phyloP scores from a whole-genome alignment of 2,329 filamentous ascomycete genomes.

The Geosmithia putterillii region DNA sequence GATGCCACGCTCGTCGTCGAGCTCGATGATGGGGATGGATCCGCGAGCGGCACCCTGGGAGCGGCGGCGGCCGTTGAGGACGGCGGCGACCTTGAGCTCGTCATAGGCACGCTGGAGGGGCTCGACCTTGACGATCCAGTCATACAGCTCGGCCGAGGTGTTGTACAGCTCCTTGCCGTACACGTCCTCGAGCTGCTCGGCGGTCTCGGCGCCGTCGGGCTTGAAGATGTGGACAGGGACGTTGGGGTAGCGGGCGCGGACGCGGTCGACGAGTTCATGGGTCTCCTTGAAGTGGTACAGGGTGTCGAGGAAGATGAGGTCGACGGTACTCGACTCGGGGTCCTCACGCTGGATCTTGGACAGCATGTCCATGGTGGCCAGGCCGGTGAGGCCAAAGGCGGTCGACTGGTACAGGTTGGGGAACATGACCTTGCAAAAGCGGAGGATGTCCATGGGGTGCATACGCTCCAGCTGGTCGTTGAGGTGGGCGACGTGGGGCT shows the following conservation, averaged over 20 bases:
- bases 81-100: constrained; percentile 76
- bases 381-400: constrained; percentile 69
- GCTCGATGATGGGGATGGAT: constrained; percentile 79
- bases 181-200: constrained; percentile 65
- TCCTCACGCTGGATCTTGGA: constrained; percentile 58
- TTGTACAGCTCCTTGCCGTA: constrained; percentile 83
- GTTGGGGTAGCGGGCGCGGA: constrained; percentile 64
- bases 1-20: constrained; percentile 76
- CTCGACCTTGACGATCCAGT: constrained; percentile 96
- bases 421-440: constrained; percentile 83
- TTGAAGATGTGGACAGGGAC: constrained; percentile 82
- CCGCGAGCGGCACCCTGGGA: constrained; percentile 91
- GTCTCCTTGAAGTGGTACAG: constrained; percentile 76
- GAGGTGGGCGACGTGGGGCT: constrained; percentile 77
- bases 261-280: constrained; percentile 58
- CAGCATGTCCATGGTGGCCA: constrained; percentile 77
- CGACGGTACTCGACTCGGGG: constrained; percentile 45
- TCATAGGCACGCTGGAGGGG: constrained; percentile 84
- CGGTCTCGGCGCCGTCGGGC: constrained; percentile 62
- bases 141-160: constrained; percentile 76
- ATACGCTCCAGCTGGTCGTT: constrained; percentile 83
- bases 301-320: constrained; percentile 73
- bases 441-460: constrained; percentile 80
- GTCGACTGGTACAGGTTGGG: constrained; percentile 83
- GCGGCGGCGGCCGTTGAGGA: constrained; percentile 81